Evolutionary conservation across 805 yeast genomes (phyloP).

Genomic region (Myxozyma nipponensis): DNA sequence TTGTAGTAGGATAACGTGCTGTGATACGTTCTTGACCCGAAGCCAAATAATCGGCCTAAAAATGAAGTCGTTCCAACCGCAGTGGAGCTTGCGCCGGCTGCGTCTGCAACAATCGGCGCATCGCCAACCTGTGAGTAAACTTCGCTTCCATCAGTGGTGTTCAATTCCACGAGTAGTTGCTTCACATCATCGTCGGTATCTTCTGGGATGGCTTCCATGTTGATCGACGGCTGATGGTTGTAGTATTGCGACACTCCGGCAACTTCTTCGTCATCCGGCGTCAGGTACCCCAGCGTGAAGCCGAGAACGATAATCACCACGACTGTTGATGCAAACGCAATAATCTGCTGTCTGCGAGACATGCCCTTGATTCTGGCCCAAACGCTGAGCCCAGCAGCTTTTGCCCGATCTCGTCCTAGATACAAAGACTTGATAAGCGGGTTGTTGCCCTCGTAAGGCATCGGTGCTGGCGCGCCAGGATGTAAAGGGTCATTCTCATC

Average conservation of each 20-base stretch:
- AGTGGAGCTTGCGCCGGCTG: background rate
- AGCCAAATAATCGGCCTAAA: constrained; percentile 20
- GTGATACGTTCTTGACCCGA: constrained; percentile 11
- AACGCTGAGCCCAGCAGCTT: background rate
- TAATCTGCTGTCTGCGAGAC: constrained; percentile 17
- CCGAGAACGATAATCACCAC: constrained; percentile 21
- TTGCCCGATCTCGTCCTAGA: constrained; percentile 1
- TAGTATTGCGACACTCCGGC: constrained; percentile 22
- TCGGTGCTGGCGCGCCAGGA: constrained; percentile 14
- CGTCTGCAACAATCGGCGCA: constrained; percentile 2
- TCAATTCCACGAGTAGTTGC: background rate
- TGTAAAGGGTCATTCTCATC: constrained; percentile 5
- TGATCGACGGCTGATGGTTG: background rate
- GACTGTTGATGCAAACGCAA: constrained; percentile 11
- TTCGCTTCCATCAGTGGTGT: background rate
- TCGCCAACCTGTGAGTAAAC: constrained; percentile 6
- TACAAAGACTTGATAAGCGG: constrained; percentile 5
- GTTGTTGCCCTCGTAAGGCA: constrained; percentile 2
- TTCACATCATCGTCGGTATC: background rate
- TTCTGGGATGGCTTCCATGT: background rate
- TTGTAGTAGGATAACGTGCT: constrained; percentile 15
- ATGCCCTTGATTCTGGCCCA: constrained; percentile 17
- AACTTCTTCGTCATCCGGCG: constrained; percentile 25
- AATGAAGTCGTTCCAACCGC: constrained; percentile 14
- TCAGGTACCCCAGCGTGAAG: constrained; percentile 22